Conservation (phyloP, 345 rosid species). For the Eucalyptus victrix region DNA sequence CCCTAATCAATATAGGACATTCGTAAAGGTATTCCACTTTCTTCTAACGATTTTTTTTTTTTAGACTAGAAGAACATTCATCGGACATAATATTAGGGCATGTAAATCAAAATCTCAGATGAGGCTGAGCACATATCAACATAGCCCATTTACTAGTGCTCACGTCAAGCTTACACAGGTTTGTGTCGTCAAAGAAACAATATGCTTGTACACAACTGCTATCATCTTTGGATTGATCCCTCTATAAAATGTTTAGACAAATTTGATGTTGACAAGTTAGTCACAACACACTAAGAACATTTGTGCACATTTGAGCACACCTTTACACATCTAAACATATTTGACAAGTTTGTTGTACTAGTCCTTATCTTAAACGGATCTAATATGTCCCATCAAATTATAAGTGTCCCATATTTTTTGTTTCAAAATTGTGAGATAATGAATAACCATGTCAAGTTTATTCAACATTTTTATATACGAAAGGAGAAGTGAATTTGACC, state of each 20-base stretch:
- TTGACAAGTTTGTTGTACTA: background rate
- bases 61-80: background rate
- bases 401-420: background rate
- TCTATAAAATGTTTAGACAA: no score
- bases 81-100: background rate
- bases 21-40: no score
- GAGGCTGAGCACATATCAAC: background rate
- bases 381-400: background rate
- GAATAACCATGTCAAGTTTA: no score
- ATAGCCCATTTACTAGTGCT: background rate
- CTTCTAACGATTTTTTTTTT: accelerated
- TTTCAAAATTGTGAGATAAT: background rate
- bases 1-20: background rate
- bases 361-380: background rate
- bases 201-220: background rate
- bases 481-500: background rate
- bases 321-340: background rate
- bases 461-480: no score
- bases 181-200: background rate
- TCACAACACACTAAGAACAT: background rate
- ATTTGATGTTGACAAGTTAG: background rate
- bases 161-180: background rate
- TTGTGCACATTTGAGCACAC: background rate
- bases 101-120: background rate
- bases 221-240: no score